phyloP scores from a whole-genome alignment of 805 yeast species.

The Saccharomycopsis oosterbeekiorum region DNA sequence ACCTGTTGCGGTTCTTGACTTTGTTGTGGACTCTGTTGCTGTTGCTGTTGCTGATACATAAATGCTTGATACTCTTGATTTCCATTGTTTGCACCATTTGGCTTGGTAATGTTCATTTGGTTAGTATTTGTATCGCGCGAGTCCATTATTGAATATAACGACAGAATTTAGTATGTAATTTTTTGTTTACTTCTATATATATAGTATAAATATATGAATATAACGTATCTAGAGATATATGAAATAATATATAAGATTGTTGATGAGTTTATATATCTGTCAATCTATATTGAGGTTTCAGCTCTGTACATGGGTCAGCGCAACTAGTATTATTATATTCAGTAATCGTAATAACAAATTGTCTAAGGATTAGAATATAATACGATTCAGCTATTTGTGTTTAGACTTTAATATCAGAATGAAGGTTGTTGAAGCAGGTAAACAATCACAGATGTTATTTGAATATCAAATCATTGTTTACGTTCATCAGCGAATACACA shows the following conservation, averaged over 20 bases:
- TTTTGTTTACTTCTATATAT: neutral
- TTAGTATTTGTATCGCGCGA: neutral
- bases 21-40: conserved; percentile 3
- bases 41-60: neutral
- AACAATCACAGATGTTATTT: neutral
- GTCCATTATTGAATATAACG: neutral
- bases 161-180: neutral
- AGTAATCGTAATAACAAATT: neutral
- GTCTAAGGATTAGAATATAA: neutral
- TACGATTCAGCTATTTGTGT: neutral
- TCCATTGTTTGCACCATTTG: neutral
- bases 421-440: neutral
- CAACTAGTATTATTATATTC: neutral
- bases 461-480: neutral
- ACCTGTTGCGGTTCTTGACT: too few relatives aligned
- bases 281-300: neutral
- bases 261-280: neutral
- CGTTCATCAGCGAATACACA: neutral
- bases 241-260: neutral
- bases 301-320: neutral
- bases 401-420: neutral
- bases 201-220: neutral
- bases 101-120: neutral
- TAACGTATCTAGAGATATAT: neutral
- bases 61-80: conserved; percentile 1